Base-by-base conservation (phyloP, 202 grass and related monocot species). In the Eragrostis tef region DNA sequence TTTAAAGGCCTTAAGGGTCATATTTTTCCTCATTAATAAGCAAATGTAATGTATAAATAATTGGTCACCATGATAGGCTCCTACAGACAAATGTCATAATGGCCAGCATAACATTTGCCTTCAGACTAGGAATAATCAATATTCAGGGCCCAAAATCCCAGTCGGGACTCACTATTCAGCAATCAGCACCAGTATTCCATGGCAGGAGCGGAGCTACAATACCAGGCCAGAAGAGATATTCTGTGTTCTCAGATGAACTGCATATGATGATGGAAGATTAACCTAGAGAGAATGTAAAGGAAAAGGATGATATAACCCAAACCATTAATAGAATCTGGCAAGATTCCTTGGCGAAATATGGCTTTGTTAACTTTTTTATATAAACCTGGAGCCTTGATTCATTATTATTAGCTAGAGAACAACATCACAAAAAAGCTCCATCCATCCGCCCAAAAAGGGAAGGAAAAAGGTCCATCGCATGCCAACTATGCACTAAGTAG, bases 1-100 rank as follows among this genome's bases (percentile, higher is more conserved):
- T 76, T 82, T 53, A 85, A 86, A 79, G 24, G 71, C 68, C 52
- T 43, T 62, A 29, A 65, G 81, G 69, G 66, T 83, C 46, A 7
- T 79, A 64, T 83, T 75, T 79, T 34, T 36, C 51, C 22, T 79
- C 79, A 83, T 70, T 80, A 19, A 83, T 48, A 70, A 83, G 46
- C 44, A 75, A 86, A 83, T 86, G 79, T 77, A 75, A 70, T 64
- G 73, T 47, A 88, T 44, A 81, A 79, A 71, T 86, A 70, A 86
- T 51, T 86, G 79, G 83, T 83, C 74, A 69, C 78, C 73, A 78
- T 86, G 60, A 69, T 70, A 74, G 51, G 74, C 47, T 83, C 77
- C 77, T 81, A 85, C 66, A 48, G 71, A 85, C 66, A 42, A 81
- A 84, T 52, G 25, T 75, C 79, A 86, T 89, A 73, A 82, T 78